These are phyloP conservation scores for Lolium perenne DNA, from an alignment of 176 grass and related monocot species.

Conservation along the genomic window DNA sequence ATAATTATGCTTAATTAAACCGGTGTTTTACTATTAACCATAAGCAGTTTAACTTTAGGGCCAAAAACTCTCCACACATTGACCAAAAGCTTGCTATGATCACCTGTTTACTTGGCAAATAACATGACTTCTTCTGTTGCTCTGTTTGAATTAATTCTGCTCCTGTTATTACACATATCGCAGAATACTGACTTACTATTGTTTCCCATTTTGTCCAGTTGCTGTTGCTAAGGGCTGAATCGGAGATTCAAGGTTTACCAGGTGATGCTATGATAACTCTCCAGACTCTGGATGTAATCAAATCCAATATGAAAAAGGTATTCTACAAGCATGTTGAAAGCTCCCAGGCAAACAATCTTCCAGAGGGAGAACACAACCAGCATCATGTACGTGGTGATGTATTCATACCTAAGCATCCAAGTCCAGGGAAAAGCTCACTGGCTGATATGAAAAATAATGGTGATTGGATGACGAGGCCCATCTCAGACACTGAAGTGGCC, in stretches of 20 bases:
- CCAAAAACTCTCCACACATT: neutral
- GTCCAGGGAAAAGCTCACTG: constrained; percentile 36
- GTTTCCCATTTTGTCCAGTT: constrained; percentile 49
- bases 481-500: constrained; percentile 75
- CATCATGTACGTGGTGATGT: constrained; percentile 49
- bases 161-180: neutral
- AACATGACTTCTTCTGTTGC: constrained; percentile 1
- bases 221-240: constrained; percentile 64
- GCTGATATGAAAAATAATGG: constrained; percentile 55
- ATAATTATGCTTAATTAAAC: neutral
- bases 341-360: constrained; percentile 27
- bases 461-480: constrained; percentile 75
- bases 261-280: constrained; percentile 52
- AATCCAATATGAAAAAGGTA: constrained; percentile 64
- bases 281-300: constrained; percentile 58
- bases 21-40: neutral
- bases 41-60: neutral
- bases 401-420: constrained; percentile 73
- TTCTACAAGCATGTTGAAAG: constrained; percentile 57
- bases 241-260: constrained; percentile 61
- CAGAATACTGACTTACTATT: constrained; percentile 20
- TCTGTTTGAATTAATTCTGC: constrained; percentile 11
- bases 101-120: neutral
- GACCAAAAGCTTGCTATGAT: constrained; percentile 27
- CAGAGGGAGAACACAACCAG: constrained; percentile 33